Evolutionary conservation across 2,329 filamentous ascomycete species (phyloP).

Genomic region (Colletotrichum somersetense): DNA sequence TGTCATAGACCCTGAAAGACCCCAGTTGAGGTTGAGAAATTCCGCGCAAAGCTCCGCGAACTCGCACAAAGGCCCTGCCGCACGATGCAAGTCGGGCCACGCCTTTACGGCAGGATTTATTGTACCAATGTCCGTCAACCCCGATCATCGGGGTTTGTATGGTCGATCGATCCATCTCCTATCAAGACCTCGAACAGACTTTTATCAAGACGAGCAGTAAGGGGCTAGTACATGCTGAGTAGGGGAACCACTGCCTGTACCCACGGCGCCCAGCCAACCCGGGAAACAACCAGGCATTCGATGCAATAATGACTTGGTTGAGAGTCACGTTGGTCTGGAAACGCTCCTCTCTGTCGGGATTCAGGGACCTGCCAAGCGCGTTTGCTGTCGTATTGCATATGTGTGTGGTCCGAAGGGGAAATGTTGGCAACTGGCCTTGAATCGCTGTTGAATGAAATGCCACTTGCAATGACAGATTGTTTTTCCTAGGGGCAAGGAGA

Average conservation of each 20-base stretch:
- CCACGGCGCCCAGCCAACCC: neutral
- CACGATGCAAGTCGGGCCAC: conserved; percentile 14
- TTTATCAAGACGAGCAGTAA: neutral
- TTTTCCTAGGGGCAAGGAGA: neutral
- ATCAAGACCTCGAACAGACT: neutral
- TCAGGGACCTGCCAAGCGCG: conserved; percentile 24
- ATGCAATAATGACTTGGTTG: neutral
- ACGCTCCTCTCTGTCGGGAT: neutral
- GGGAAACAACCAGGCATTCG: neutral
- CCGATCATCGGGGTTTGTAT: conserved; percentile 30
- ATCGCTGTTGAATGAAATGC: too few relatives aligned
- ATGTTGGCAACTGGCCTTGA: neutral
- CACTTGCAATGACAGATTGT: neutral
- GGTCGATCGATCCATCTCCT: conserved; percentile 20
- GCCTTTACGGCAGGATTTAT: neutral
- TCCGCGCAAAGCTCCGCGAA: conserved; percentile 15
- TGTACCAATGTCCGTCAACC: neutral
- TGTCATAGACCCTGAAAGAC: conserved; percentile 34
- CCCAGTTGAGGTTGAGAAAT: conserved; percentile 9
- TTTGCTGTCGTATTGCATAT: neutral
- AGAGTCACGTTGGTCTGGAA: neutral
- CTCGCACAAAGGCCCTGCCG: neutral
- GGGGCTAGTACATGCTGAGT: neutral
- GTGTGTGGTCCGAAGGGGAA: neutral
- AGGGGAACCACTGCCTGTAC: neutral